These are phyloP conservation scores for Colletotrichum brevisporum DNA, from an alignment of 2,329 filamentous ascomycete species.

Conservation along the genomic window DNA sequence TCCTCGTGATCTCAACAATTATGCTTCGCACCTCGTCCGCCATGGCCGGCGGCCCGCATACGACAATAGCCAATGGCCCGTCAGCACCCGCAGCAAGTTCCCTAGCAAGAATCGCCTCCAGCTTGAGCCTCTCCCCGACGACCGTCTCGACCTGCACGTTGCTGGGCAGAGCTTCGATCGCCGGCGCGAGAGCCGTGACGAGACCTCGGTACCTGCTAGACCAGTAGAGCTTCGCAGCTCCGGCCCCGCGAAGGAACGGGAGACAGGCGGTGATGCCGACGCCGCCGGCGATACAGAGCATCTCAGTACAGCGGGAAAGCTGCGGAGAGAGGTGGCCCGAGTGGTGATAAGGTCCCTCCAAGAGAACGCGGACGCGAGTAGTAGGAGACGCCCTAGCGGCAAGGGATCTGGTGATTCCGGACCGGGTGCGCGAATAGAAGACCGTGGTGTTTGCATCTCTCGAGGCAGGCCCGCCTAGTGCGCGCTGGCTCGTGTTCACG, in stretches of 20 bases:
- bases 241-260: neutral
- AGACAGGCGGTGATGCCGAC: conserved; percentile 30
- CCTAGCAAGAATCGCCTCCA: conserved; percentile 6
- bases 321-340: conserved; percentile 11
- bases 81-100: conserved; percentile 6
- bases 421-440: conserved; percentile 9
- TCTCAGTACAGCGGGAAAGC: conserved; percentile 19
- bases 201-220: conserved; percentile 21
- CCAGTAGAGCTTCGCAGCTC: conserved; percentile 2
- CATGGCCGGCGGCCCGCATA: conserved; percentile 42
- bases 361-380: conserved; percentile 5
- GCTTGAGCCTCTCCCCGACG: conserved; percentile 24
- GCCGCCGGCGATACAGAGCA: conserved; percentile 32
- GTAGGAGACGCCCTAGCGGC: conserved; percentile 15
- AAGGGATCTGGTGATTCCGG: conserved; percentile 1
- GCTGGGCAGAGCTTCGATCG: conserved; percentile 12
- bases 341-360: conserved; percentile 21
- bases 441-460: neutral
- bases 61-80: conserved; percentile 32
- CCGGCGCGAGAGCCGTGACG: conserved; percentile 9
- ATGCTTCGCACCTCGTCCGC: conserved; percentile 39
- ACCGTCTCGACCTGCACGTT: conserved; percentile 30
- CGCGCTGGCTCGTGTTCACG: neutral
- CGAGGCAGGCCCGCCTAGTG: too few relatives aligned
- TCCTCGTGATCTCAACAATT: conserved; percentile 32